Percentiles rank a stretch among this genome's conserved stretches.
Evolutionary conservation across 352 stramenopile species (phyloP).

Genomic region (Phytophthora vignae): DNA sequence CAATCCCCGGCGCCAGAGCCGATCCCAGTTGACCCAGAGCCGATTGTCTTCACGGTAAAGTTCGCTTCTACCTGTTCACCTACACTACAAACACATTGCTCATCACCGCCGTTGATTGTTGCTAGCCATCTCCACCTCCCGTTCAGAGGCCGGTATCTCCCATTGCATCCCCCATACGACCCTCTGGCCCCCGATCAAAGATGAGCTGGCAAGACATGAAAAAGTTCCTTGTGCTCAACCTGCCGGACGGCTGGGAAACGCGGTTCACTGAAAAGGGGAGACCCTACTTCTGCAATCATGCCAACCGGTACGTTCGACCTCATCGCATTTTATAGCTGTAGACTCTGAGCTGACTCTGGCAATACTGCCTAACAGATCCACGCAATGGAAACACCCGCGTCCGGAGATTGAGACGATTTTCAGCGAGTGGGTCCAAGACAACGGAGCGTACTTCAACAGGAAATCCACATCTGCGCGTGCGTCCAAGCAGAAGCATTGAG

Average conservation of each 20-base stretch:
- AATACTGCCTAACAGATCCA: slow-evolving; percentile 52
- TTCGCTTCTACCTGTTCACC: not conserved
- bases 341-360: not conserved
- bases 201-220: slow-evolving; percentile 85
- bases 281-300: slow-evolving; percentile 88
- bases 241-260: slow-evolving; percentile 83
- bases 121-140: slow-evolving; percentile 29
- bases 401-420: slow-evolving; percentile 80
- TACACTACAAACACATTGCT: not conserved
- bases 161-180: slow-evolving; percentile 41
- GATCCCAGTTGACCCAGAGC: slow-evolving; percentile 22
- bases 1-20: slow-evolving; percentile 14
- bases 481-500: slow-evolving; percentile 21
- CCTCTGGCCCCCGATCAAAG: slow-evolving; percentile 33
- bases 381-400: slow-evolving; percentile 86
- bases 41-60: slow-evolving; percentile 35
- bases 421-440: slow-evolving; percentile 81
- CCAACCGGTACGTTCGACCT: slow-evolving; percentile 52
- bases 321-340: not conserved
- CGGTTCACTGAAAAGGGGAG: slow-evolving; percentile 83
- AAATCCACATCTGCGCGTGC: slow-evolving; percentile 23
- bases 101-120: not conserved
- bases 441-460: slow-evolving; percentile 56
- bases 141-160: slow-evolving; percentile 22
- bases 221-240: slow-evolving; percentile 68